Conservation (phyloP, 805 yeast genomes). For the Starmerella riodocensis region DNA sequence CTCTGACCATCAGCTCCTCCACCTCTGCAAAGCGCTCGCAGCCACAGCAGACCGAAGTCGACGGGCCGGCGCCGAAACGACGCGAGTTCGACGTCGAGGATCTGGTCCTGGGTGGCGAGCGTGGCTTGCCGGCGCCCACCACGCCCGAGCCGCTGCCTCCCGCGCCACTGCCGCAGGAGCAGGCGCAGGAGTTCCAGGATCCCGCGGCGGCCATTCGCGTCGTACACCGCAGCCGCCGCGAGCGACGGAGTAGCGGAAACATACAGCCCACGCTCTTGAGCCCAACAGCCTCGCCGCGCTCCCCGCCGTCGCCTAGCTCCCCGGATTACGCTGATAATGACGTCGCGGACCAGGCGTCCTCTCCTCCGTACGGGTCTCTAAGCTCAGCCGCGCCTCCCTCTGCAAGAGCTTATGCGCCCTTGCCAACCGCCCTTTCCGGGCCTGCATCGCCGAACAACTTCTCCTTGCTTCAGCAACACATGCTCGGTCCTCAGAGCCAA, state of each 20-base stretch:
- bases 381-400: not conserved
- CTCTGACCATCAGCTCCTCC: not conserved
- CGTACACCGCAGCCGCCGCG: not conserved
- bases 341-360: not conserved
- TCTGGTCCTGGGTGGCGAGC: not conserved
- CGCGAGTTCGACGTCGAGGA: conserved; percentile 13
- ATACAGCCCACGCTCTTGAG: conserved; percentile 16
- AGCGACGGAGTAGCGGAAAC: not conserved
- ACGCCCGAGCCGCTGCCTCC: not conserved
- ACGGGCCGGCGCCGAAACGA: conserved; percentile 19
- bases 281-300: conserved; percentile 20
- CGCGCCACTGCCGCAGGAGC: not conserved
- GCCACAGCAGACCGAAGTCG: conserved; percentile 6
- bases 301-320: conserved; percentile 7
- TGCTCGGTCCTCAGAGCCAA: no score
- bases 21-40: not conserved
- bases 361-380: not conserved
- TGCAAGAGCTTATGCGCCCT: conserved; percentile 9
- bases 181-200: not conserved
- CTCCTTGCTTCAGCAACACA: no score
- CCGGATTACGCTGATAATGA: not conserved
- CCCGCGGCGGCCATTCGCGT: no score
- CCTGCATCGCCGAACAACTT: no score
- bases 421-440: no score
- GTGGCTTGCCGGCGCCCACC: not conserved